These are phyloP conservation scores for Blepharisma undulans DNA, from an alignment of 169 alveolate species.

Conservation along the genomic window DNA sequence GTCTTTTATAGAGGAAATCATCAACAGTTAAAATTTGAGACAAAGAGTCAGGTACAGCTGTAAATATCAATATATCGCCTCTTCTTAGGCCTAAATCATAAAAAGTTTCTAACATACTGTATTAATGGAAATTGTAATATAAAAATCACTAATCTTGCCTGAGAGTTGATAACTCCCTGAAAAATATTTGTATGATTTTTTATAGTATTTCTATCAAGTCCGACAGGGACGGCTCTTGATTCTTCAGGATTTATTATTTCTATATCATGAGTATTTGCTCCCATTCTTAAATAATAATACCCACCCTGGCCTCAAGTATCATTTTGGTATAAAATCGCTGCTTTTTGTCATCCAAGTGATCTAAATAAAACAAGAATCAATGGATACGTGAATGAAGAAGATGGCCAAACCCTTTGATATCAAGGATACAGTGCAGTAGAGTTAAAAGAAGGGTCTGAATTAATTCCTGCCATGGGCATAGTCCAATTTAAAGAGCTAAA, in stretches of 20 bases:
- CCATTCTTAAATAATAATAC: neutral
- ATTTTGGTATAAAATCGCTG: neutral
- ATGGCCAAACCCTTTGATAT: neutral
- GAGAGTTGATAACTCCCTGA: neutral
- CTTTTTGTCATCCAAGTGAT: neutral
- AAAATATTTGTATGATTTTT: neutral
- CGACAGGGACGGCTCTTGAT: neutral
- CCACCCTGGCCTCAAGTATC: neutral
- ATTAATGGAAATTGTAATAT: neutral
- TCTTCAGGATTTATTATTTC: neutral
- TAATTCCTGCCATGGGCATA: neutral
- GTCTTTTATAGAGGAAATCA: too few relatives aligned
- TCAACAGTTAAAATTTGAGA: neutral
- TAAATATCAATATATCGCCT: neutral
- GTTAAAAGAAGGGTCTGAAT: neutral
- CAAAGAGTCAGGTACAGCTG: neutral
- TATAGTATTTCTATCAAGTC: neutral
- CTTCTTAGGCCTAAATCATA: constrained; percentile 28
- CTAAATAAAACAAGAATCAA: neutral
- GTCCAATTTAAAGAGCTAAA: neutral
- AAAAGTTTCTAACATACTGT: neutral
- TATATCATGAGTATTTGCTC: neutral
- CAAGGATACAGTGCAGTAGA: neutral
- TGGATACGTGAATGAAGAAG: neutral
- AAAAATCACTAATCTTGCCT: neutral